Conservation (phyloP, 768 basidiomycete genomes). For the Xerocomellus amylosporus region DNA sequence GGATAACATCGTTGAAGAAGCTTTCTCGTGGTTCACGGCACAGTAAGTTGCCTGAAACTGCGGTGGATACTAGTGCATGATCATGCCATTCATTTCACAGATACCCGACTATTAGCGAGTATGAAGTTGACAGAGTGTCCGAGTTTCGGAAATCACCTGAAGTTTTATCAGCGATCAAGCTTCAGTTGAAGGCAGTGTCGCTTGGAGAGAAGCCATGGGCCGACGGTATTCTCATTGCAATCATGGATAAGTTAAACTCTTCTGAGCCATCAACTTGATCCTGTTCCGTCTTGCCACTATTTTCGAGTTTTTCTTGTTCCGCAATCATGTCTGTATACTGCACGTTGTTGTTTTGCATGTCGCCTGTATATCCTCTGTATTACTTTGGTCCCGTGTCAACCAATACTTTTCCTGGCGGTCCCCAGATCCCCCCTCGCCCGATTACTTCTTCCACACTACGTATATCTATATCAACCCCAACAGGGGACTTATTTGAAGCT, state of each 20-base stretch:
- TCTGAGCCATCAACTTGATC: conserved; percentile 3
- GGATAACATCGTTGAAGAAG: conserved; percentile 28
- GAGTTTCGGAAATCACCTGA: conserved; percentile 23
- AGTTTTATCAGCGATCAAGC: conserved; percentile 20
- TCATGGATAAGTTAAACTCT: conserved; percentile 24
- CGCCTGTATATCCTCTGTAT: background rate
- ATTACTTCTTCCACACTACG: conserved; percentile 66
- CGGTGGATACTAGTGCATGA: background rate
- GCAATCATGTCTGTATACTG: too few relatives aligned
- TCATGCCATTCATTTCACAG: conserved; percentile 9
- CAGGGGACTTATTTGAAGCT: too few relatives aligned
- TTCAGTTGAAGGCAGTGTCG: conserved; percentile 22
- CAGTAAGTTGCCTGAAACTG: conserved; percentile 21
- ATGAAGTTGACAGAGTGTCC: conserved; percentile 19
- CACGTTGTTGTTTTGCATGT: background rate
- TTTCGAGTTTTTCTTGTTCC: background rate
- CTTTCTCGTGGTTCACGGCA: conserved; percentile 32
- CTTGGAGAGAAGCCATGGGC: conserved; percentile 29
- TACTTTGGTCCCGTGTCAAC: conserved; percentile 13
- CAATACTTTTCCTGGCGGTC: conserved; percentile 68
- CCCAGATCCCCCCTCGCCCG: conserved; percentile 67
- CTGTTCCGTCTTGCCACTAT: background rate
- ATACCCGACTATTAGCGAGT: conserved; percentile 10
- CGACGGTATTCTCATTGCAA: conserved; percentile 16
- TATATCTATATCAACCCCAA: conserved; percentile 49